Base-by-base conservation (phyloP, 2,329 filamentous ascomycete genomes). In the Cytospora leucostoma region DNA sequence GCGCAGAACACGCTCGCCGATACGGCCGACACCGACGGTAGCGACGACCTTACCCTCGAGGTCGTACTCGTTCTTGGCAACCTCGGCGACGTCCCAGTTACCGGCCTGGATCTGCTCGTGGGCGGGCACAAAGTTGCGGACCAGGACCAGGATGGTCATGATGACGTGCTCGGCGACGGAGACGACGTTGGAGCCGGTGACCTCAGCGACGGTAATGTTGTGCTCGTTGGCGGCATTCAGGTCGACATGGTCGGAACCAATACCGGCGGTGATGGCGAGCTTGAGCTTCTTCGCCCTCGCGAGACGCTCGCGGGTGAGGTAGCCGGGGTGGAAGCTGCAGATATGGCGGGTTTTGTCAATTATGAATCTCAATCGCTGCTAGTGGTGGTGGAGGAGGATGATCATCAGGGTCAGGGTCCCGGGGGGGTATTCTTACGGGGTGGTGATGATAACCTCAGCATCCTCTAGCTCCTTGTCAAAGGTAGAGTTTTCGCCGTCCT, bases 201-300 rank as follows among this genome's bases (percentile, higher is more conserved):
- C 95, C 80, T 99, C 95, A 68, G 93, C 93, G 67, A 99, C 95
- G 71, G 93, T 99, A 81, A 98, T 82, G 78, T 99, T 99, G 81
- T 93, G 97, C 83, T 89, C 93, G 90, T 98, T 98, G 78, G 95
- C 95, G 52, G 91, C 93, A 77, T 98, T 88, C 68, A 98, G 87
- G 81, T 99, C 95, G 76, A 99, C 92, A 80, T 99, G 95, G 82
- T 99, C 95, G 59, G 94, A 98, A 70, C 95, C 95, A 75, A 99
- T 97, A 83, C 95, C 95, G 72, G 95, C 95, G 58, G 95, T 99
- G 78, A 99, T 81, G 77, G 94, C 94, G 67, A 99, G 84, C 88
- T 98, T 98, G 74, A 99, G 90, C 64, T 99, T 98, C 90, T 98
- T 98, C 71, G 95, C 95, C 84, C 95, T 96, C 73, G 92, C 92